These are phyloP conservation scores for Fragaria nilgerrensis DNA, from an alignment of 306 rosid genomes.

Conservation along the genomic window DNA sequence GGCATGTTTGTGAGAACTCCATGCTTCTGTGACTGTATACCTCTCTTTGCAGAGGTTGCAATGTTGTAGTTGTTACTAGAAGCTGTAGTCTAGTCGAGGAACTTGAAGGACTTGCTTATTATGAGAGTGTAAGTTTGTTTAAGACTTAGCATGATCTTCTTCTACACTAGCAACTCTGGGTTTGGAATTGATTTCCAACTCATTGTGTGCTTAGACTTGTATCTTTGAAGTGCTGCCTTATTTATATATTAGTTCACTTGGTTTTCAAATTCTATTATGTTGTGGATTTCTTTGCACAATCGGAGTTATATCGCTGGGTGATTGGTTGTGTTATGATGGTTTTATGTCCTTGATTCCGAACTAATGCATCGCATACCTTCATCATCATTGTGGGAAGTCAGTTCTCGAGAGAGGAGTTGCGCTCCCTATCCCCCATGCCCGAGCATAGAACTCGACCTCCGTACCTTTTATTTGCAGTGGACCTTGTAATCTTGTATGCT, in stretches of 20 bases:
- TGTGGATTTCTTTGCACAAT: not conserved
- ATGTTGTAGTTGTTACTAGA: slow-evolving; percentile 33
- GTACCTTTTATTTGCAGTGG: too few species aligned
- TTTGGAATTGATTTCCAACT: not conserved
- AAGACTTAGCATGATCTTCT: slow-evolving; percentile 19
- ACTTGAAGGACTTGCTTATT: slow-evolving; percentile 27
- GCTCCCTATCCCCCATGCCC: too few species aligned
- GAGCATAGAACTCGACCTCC: too few species aligned
- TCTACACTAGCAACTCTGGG: not conserved
- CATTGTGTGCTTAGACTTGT: slow-evolving; percentile 15
- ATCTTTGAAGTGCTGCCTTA: not conserved
- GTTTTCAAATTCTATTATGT: not conserved
- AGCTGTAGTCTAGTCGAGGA: slow-evolving; percentile 28
- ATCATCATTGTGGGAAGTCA: not conserved
- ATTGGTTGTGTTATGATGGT: too few species aligned
- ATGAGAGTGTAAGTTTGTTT: slow-evolving; percentile 20
- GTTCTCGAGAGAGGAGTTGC: too few species aligned
- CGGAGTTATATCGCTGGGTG: not conserved
- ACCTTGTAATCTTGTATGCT: not conserved
- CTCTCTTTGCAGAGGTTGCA: slow-evolving; percentile 10
- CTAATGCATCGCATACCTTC: not conserved
- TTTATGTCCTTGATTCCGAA: not conserved
- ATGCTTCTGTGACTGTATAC: slow-evolving; percentile 4
- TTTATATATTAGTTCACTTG: not conserved
- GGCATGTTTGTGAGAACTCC: slow-evolving; percentile 27